phyloP scores from a whole-genome alignment of 2,329 filamentous ascomycete genomes.

The Curvularia sp. region DNA sequence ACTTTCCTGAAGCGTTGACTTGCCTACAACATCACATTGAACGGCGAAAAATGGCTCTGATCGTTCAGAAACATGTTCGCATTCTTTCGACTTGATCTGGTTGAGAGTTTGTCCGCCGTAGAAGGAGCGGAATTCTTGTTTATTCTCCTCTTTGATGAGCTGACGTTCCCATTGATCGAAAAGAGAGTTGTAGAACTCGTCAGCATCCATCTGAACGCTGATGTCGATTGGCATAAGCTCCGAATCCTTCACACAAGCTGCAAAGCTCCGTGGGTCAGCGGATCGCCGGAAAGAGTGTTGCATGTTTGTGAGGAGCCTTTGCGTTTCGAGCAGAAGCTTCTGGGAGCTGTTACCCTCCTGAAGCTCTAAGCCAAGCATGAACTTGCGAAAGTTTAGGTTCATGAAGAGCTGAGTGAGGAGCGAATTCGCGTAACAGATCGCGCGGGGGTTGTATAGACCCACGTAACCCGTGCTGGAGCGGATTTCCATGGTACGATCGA shows the following conservation, averaged over 20 bases:
- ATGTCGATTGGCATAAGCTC: conserved; percentile 85
- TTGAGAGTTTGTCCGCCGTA: conserved; percentile 93
- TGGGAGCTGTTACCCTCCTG: conserved; percentile 65
- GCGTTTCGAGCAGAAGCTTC: conserved; percentile 76
- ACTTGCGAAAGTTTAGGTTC: conserved; percentile 85
- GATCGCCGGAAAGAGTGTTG: conserved; percentile 79
- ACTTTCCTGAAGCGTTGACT: conserved; percentile 81
- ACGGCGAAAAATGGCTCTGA: conserved; percentile 93
- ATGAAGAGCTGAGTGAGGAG: conserved; percentile 94
- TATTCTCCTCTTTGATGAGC: conserved; percentile 71
- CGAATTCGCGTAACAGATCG: conserved; percentile 97
- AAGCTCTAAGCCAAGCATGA: conserved; percentile 70
- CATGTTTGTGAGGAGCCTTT: conserved; percentile 83
- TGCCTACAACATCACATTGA: conserved; percentile 95
- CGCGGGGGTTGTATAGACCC: conserved; percentile 90
- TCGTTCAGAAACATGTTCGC: conserved; percentile 88
- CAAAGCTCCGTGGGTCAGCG: conserved; percentile 75
- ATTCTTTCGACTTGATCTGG: conserved; percentile 95
- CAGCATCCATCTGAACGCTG: conserved; percentile 93
- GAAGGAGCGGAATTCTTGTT: conserved; percentile 77
- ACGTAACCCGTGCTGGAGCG: conserved; percentile 80
- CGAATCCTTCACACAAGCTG: conserved; percentile 79
- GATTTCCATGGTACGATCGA: conserved; percentile 73
- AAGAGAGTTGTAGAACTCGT: conserved; percentile 94
- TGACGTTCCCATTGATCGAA: conserved; percentile 92